These are phyloP conservation scores for Mucuna pruriens DNA, from an alignment of 306 rosid genomes.

Conservation along the genomic window DNA sequence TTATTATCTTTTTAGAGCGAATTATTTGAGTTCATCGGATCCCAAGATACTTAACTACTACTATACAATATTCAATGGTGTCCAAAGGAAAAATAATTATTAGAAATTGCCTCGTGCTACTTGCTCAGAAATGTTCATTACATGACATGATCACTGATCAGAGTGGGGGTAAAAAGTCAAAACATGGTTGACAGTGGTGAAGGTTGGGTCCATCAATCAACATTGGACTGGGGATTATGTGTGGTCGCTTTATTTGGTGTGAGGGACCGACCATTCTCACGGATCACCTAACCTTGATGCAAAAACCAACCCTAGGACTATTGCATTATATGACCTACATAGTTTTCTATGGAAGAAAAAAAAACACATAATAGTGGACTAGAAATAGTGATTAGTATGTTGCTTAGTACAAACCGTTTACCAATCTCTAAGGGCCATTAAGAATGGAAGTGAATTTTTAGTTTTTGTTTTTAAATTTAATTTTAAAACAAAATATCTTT, in stretches of 20 bases:
- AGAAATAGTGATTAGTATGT: neutral
- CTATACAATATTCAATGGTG: conserved; percentile 12
- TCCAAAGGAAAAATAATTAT: neutral
- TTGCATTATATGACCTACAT: neutral
- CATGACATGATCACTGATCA: no score
- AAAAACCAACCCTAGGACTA: conserved; percentile 28
- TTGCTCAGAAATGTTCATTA: neutral
- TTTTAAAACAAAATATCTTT: no score
- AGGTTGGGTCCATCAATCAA: conserved; percentile 21
- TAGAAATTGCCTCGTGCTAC: neutral
- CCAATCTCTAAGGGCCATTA: no score
- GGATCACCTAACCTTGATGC: conserved; percentile 53
- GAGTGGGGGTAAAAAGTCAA: conserved; percentile 29
- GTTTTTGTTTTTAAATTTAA: no score
- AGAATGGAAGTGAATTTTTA: no score
- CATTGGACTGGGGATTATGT: conserved; percentile 21
- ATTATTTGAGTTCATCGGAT: conserved; percentile 23
- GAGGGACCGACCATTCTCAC: conserved; percentile 45
- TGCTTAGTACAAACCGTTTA: conserved; percentile 19
- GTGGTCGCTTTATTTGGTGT: neutral
- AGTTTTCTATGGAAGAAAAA: neutral
- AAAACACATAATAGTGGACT: neutral
- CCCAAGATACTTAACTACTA: neutral
- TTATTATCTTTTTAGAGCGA: neutral
- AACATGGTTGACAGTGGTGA: neutral